Evolutionary conservation across 2,329 filamentous ascomycete genomes (phyloP).

Genomic region (Thielaviopsis musarum): DNA sequence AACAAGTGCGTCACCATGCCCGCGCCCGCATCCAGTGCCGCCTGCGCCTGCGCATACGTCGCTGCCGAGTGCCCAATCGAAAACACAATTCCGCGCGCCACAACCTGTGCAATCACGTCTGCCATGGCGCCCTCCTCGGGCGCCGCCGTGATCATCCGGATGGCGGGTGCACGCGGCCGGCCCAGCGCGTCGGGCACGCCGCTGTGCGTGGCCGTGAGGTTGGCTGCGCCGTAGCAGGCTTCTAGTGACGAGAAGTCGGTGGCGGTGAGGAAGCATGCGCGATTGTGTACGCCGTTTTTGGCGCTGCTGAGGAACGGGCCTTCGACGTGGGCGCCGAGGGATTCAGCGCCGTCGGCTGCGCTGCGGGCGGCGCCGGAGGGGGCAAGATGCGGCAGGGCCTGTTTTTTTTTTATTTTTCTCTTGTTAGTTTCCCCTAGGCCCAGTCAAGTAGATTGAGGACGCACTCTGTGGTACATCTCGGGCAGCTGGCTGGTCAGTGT

Average conservation of each 20-base stretch:
- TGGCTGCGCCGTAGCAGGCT: constrained; percentile 54
- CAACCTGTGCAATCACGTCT: constrained; percentile 49
- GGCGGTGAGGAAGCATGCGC: constrained; percentile 50
- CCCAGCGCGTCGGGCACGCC: no score
- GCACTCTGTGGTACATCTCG: constrained; percentile 65
- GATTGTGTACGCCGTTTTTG: constrained; percentile 77
- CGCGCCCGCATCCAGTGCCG: constrained; percentile 55
- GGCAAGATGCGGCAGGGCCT: constrained; percentile 59
- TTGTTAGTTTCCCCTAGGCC: no score
- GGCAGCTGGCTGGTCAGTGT: constrained; percentile 67
- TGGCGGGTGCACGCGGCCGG: constrained; percentile 22
- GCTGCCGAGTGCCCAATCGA: constrained; percentile 79
- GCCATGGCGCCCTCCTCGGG: constrained; percentile 63
- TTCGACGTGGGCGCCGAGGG: constrained; percentile 78
- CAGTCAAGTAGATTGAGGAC: no score
- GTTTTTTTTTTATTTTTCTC: not conserved
- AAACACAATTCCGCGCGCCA: constrained; percentile 50
- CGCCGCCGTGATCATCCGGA: constrained; percentile 75
- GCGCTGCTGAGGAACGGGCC: constrained; percentile 71
- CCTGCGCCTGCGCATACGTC: constrained; percentile 64
- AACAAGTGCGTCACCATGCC: constrained; percentile 88
- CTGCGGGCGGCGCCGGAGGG: constrained; percentile 46
- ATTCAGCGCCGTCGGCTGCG: constrained; percentile 60
- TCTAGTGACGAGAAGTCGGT: constrained; percentile 48
- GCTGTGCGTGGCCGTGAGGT: constrained; percentile 32